Evolutionary conservation across 306 rosid species (phyloP).

Genomic region (Lithocarpus polystachyus): DNA sequence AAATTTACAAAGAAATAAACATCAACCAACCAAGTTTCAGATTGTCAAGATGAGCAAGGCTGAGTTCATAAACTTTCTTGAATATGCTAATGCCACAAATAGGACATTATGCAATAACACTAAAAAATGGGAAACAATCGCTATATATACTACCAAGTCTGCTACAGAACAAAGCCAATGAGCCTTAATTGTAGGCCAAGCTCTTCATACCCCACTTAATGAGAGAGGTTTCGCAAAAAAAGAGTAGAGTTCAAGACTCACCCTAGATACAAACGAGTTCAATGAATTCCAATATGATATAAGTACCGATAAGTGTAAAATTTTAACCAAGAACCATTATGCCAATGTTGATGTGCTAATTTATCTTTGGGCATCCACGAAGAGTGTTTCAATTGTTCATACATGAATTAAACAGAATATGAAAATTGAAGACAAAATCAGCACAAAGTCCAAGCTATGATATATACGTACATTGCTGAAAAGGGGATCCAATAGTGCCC

Average conservation of each 20-base stretch:
- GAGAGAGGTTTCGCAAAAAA: not conserved
- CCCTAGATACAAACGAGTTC: not conserved
- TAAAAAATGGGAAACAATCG: not conserved
- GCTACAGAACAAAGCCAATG: not conserved
- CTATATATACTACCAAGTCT: not conserved
- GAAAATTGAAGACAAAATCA: not conserved
- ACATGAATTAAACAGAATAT: not conserved
- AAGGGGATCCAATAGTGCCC: conserved; percentile 74
- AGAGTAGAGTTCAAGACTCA: not conserved
- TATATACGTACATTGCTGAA: conserved; percentile 62
- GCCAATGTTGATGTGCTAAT: not conserved
- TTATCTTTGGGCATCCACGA: not conserved
- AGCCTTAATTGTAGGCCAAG: not conserved
- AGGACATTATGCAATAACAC: no score
- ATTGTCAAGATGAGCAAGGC: no score
- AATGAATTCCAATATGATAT: not conserved
- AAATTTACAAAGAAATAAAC: no score
- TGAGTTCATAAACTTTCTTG: no score
- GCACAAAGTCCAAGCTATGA: not conserved
- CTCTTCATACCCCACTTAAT: not conserved
- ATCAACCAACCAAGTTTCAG: no score
- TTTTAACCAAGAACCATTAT: not conserved
- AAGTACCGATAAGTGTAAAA: not conserved
- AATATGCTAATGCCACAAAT: not conserved
- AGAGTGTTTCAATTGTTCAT: not conserved